A percentile compares a stretch with the other conserved stretches of the same genome.
Conservation (phyloP, 192 early-diverging fungal genomes). For the Cetraspora pellucida region DNA sequence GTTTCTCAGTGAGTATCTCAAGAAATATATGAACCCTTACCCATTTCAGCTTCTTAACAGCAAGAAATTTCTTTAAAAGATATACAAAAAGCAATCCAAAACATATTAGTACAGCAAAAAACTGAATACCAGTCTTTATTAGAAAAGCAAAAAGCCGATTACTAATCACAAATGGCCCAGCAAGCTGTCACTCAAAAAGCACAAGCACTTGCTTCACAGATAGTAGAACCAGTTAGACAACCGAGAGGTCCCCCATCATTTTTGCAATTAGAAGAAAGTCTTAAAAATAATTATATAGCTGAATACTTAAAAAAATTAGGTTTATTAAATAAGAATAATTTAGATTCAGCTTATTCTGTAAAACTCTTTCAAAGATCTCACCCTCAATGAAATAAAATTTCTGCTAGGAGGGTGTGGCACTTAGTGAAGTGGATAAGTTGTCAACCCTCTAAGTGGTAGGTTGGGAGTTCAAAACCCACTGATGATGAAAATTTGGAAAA, state of each 20-base stretch:
- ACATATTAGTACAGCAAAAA: background rate
- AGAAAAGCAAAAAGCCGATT: constrained; percentile 7
- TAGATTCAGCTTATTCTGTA: background rate
- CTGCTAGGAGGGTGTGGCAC: no score
- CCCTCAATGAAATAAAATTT: background rate
- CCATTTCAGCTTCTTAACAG: background rate
- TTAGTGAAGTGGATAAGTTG: no score
- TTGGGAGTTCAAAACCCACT: no score
- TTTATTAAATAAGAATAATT: background rate
- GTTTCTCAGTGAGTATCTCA: no score
- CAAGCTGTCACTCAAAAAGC: no score
- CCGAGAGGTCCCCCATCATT: background rate
- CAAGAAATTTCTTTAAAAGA: background rate
- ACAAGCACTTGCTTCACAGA: background rate
- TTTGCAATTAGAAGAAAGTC: background rate
- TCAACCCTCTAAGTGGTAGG: no score
- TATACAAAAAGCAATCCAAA: background rate
- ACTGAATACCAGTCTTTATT: background rate
- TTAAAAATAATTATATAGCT: background rate
- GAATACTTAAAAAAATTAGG: no score
- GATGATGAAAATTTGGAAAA: no score
- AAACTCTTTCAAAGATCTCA: background rate
- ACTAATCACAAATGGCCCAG: background rate
- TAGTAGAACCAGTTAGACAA: background rate
- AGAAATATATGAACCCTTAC: no score